These are phyloP conservation scores for Purshia tridentata DNA, from an alignment of 306 rosid genomes.

Conservation along the genomic window DNA sequence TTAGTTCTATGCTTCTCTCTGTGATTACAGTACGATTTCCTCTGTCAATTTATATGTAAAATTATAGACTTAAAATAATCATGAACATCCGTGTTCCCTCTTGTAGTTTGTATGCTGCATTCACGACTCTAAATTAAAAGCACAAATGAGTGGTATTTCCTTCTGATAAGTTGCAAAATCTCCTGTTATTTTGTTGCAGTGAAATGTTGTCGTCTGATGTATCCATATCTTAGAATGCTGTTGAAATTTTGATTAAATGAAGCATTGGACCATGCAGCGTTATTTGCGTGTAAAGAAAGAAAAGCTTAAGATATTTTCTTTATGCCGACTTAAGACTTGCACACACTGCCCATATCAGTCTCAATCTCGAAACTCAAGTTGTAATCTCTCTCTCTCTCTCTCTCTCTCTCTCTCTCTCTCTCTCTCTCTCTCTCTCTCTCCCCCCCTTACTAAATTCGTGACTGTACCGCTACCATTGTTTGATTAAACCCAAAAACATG, in stretches of 20 bases:
- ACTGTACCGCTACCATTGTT: not conserved
- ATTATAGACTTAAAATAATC: conserved; percentile 18
- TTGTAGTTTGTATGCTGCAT: conserved; percentile 24
- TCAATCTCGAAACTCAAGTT: not conserved
- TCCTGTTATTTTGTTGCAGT: not conserved
- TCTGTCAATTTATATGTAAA: conserved; percentile 31
- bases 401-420: no score
- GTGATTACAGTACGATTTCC: conserved; percentile 21
- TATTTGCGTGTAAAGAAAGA: conserved; percentile 6
- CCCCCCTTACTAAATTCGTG: no score
- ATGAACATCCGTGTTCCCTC: conserved; percentile 24
- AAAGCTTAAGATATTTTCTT: not conserved
- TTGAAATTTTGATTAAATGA: not conserved
- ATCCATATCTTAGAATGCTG: not conserved
- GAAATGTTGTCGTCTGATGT: not conserved
- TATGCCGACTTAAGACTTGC: not conserved
- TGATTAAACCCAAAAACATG: not conserved
- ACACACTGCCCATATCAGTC: not conserved
- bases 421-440: no score
- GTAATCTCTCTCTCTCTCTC: not conserved
- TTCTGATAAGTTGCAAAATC: not conserved
- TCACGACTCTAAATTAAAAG: not conserved
- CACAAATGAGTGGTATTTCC: not conserved
- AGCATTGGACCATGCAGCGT: not conserved
- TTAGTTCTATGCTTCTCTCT: conserved; percentile 21